Percentiles rank a stretch among this genome's conserved stretches.
Conservation (phyloP, 768 basidiomycete genomes). For the Collybia sp. region DNA sequence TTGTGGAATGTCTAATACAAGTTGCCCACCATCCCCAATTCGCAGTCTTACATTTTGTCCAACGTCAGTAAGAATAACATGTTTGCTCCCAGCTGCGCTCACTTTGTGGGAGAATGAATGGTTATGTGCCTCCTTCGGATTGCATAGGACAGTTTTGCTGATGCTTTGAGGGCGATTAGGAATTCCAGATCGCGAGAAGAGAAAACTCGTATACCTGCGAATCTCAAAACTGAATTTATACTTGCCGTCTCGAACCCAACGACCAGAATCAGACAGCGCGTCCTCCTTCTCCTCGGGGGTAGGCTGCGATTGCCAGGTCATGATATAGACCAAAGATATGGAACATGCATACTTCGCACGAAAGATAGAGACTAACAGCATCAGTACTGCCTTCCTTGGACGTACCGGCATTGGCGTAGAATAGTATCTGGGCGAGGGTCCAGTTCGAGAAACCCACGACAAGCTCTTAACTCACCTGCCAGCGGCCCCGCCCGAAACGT, state of each 20-base stretch:
- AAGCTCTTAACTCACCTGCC: conserved; percentile 51
- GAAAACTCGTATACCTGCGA: conserved; percentile 42
- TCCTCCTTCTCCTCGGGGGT: conserved; percentile 71
- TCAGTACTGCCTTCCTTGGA: conserved; percentile 44
- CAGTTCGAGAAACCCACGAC: not conserved
- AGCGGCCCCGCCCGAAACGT: conserved; percentile 71
- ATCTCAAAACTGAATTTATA: conserved; percentile 86
- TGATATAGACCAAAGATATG: not conserved
- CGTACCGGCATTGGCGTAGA: conserved; percentile 79
- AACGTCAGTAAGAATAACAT: not conserved
- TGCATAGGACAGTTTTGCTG: conserved; percentile 46
- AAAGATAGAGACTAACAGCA: conserved; percentile 71
- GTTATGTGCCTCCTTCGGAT: conserved; percentile 75
- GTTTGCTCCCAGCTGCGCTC: not conserved
- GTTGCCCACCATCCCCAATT: conserved; percentile 79
- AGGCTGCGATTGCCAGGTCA: conserved; percentile 40
- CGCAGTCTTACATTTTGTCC: conserved; percentile 45
- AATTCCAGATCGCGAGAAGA: too few relatives aligned
- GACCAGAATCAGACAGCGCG: conserved; percentile 53
- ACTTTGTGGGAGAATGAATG: conserved; percentile 75
- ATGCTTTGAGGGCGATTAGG: conserved; percentile 16
- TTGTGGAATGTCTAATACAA: not conserved
- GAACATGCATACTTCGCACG: conserved; percentile 59
- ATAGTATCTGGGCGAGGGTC: conserved; percentile 52
- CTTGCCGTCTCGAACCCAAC: conserved; percentile 83